A percentile compares a stretch with the other conserved stretches of the same genome.
Conservation (phyloP, 176 grass and related monocot genomes). For the Oryza glumipatula region DNA sequence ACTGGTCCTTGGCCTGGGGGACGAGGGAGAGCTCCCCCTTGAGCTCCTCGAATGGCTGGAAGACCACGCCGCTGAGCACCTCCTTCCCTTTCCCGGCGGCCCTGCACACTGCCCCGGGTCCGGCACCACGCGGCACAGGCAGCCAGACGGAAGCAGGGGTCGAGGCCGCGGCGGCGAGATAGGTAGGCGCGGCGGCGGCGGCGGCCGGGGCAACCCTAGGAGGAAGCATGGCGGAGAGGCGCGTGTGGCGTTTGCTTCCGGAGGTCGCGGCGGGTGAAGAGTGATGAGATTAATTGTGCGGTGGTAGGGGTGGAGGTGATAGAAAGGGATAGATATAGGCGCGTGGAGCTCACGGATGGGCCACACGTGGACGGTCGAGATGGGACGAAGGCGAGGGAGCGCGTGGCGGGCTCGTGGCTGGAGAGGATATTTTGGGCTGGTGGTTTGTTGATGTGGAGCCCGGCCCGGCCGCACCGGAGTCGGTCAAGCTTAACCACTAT, state of each 20-base stretch:
- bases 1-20: constrained; percentile 54
- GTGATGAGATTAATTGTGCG: background rate
- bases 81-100: constrained; percentile 41
- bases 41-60: constrained; percentile 87
- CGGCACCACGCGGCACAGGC: constrained; percentile 17
- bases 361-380: constrained; percentile 32
- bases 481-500: no score
- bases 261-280: no score
- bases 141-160: background rate
- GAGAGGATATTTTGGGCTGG: background rate
- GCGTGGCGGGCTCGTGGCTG: constrained; percentile 63
- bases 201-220: constrained; percentile 37
- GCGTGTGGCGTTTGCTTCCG: no score
- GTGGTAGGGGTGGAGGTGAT: constrained; percentile 6
- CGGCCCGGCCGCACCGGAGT: no score
- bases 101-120: constrained; percentile 3
- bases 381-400: background rate
- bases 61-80: constrained; percentile 63
- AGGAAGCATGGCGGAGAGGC: constrained; percentile 35
- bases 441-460: no score
- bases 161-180: background rate
- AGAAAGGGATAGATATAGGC: constrained; percentile 48
- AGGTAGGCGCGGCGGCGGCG: background rate
- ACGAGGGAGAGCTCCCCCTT: constrained; percentile 71
- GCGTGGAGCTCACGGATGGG: constrained; percentile 19